These are phyloP conservation scores for Arxiozyma telluris DNA, from an alignment of 1,139 yeast species.

Conservation along the genomic window DNA sequence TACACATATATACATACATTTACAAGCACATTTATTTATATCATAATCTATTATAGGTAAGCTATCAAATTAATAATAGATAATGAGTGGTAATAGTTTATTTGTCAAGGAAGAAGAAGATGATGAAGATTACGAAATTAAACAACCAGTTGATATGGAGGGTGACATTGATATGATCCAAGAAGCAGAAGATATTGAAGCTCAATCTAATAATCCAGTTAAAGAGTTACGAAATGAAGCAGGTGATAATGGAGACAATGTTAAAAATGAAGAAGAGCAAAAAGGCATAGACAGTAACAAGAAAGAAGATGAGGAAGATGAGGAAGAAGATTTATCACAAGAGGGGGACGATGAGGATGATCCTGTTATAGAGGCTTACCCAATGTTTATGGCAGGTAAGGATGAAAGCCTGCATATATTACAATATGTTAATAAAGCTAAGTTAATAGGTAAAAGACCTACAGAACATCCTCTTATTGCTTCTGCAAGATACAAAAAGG, in stretches of 20 bases:
- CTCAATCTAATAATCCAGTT: background rate
- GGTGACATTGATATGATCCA: slow-evolving; percentile 7
- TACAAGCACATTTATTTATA: background rate
- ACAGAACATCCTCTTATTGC: slow-evolving; percentile 36
- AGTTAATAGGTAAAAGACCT: slow-evolving; percentile 38
- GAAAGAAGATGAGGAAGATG: background rate
- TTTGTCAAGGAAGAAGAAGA: slow-evolving; percentile 25
- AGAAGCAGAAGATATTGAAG: background rate
- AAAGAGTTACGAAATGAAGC: background rate
- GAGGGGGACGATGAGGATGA: slow-evolving; percentile 43
- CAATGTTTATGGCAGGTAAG: slow-evolving; percentile 42
- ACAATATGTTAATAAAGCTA: slow-evolving; percentile 71
- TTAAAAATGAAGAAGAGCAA: background rate
- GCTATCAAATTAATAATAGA: background rate
- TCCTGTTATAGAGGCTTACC: slow-evolving; percentile 69
- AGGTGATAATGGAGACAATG: background rate
- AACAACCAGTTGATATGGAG: slow-evolving; percentile 3
- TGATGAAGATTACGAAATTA: slow-evolving; percentile 6
- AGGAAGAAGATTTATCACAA: background rate
- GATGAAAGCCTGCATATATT: slow-evolving; percentile 35
- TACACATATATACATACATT: background rate
- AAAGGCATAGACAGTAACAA: background rate
- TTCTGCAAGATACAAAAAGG: slow-evolving; percentile 52
- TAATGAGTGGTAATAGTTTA: slow-evolving; percentile 11
- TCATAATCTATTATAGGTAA: background rate